phyloP scores from a whole-genome alignment of 2,329 filamentous ascomycete species.

The Botrytis porri region DNA sequence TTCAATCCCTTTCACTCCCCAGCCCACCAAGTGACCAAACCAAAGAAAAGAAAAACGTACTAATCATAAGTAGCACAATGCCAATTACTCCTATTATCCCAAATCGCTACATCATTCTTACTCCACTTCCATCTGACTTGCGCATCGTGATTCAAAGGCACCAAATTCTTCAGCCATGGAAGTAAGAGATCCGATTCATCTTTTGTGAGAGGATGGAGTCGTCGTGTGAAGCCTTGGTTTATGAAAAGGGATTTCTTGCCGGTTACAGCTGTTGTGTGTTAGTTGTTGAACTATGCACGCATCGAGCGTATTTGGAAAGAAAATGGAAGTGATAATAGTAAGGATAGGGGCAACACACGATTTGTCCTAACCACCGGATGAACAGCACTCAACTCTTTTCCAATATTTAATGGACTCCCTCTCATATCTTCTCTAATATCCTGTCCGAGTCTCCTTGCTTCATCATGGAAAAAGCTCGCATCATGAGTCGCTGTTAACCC shows the following conservation, averaged over 20 bases:
- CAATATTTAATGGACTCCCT: conserved; percentile 43
- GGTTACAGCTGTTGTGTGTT: conserved; percentile 4
- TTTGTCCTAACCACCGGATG: conserved; percentile 58
- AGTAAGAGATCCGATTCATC: conserved; percentile 49
- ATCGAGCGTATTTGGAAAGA: background rate
- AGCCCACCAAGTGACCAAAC: background rate
- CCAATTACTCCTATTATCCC: conserved; percentile 52
- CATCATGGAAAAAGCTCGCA: conserved; percentile 50
- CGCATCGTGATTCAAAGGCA: conserved; percentile 54
- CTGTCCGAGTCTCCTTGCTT: conserved; percentile 47
- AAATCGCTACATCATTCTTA: conserved; percentile 57
- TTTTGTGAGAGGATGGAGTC: conserved; percentile 41
- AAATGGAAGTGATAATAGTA: background rate
- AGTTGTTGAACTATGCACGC: background rate
- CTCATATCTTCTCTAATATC: conserved; percentile 41
- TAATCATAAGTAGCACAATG: conserved; percentile 23
- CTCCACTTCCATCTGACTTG: conserved; percentile 55
- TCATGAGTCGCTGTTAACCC: conserved; percentile 50
- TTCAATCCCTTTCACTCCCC: background rate
- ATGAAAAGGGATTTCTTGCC: conserved; percentile 50
- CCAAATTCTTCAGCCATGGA: conserved; percentile 42
- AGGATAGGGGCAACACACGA: conserved; percentile 35
- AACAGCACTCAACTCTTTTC: conserved; percentile 27
- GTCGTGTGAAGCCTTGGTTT: conserved; percentile 45
- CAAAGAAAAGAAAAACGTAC: background rate